These are phyloP conservation scores for Penicillium aurantiogriseum DNA, from an alignment of 2,329 filamentous ascomycete genomes.

Conservation along the genomic window DNA sequence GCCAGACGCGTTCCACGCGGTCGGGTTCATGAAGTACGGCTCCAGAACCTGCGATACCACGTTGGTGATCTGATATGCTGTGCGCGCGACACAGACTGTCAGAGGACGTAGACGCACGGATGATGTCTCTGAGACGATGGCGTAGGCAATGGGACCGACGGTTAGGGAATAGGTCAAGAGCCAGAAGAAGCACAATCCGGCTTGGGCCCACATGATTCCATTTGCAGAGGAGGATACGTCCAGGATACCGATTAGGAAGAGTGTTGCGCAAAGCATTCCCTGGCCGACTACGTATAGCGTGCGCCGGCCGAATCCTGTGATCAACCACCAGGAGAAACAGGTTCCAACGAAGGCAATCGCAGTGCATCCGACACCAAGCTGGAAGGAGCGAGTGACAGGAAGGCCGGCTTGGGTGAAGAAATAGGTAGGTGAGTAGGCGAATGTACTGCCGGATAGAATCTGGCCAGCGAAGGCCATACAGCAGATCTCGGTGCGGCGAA, in stretches of 20 bases:
- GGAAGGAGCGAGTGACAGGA: slow-evolving; percentile 32
- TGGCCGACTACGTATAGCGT: slow-evolving; percentile 40
- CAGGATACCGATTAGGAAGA: slow-evolving; percentile 32
- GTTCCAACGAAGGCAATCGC: slow-evolving; percentile 57
- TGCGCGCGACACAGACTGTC: slow-evolving; percentile 55
- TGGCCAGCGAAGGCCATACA: slow-evolving; percentile 40
- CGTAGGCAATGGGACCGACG: slow-evolving; percentile 56
- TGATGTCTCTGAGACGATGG: slow-evolving; percentile 54
- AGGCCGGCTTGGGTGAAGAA: slow-evolving; percentile 46
- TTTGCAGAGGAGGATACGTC: slow-evolving; percentile 20
- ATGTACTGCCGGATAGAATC: slow-evolving; percentile 35
- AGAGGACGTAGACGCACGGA: slow-evolving; percentile 56
- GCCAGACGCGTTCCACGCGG: slow-evolving; percentile 39
- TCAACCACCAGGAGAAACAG: slow-evolving; percentile 49
- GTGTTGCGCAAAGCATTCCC: slow-evolving; percentile 26
- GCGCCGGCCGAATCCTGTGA: slow-evolving; percentile 40
- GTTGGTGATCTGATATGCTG: slow-evolving; percentile 51
- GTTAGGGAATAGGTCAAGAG: slow-evolving; percentile 57
- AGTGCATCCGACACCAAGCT: slow-evolving; percentile 44
- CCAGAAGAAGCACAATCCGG: slow-evolving; percentile 51
- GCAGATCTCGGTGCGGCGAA: slow-evolving; percentile 44
- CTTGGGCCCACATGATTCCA: slow-evolving; percentile 36
- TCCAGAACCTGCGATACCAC: slow-evolving; percentile 48
- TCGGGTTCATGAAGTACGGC: slow-evolving; percentile 37
- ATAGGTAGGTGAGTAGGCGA: slow-evolving; percentile 39